phyloP scores from a whole-genome alignment of 305 asterid genomes.

The Solanum hybrid region DNA sequence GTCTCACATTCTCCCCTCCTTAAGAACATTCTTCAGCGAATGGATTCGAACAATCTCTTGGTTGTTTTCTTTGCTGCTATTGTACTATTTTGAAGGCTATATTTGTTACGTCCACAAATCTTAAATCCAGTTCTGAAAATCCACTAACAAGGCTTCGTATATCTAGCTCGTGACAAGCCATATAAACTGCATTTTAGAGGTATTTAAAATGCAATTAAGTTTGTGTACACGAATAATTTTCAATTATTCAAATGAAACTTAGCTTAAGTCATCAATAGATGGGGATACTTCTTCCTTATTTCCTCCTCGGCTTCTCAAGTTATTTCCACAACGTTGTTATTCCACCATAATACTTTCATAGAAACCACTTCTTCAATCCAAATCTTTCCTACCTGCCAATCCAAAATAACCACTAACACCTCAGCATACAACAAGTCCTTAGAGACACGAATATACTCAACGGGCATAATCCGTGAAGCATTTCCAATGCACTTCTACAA shows the following conservation, averaged over 20 bases:
- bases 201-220: neutral
- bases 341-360: neutral
- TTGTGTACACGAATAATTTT: neutral
- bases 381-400: neutral
- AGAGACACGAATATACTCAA: neutral
- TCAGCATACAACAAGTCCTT: neutral
- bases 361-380: neutral
- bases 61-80: neutral
- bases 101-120: neutral
- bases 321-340: neutral
- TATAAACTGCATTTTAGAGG: neutral
- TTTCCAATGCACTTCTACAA: too few relatives aligned
- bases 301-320: neutral
- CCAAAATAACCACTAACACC: neutral
- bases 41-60: neutral
- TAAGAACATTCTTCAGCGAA: neutral
- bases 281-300: neutral
- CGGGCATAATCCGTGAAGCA: neutral
- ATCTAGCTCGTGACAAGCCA: neutral
- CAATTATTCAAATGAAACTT: neutral
- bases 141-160: neutral
- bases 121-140: too few relatives aligned
- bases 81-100: too few relatives aligned
- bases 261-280: neutral
- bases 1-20: neutral